Evolutionary conservation across 75 land plant genomes (phyloP), one percentile per base, ranked within the genome.

Genomic region (Sequoia sempervirens): DNA sequence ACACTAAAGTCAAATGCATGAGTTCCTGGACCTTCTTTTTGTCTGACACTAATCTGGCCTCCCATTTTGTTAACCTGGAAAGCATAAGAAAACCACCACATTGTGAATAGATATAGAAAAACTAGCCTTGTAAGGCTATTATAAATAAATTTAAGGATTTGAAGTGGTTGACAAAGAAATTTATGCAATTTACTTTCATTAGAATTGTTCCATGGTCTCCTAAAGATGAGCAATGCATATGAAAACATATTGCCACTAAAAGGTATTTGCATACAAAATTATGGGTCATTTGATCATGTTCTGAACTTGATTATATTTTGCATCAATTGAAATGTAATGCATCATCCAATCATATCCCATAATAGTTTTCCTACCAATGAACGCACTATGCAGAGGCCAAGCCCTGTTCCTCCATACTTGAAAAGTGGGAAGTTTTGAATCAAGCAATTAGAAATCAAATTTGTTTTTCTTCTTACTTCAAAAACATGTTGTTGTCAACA

Each of bases 351-450:
- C 9, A 40, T 75, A 23, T 75, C 46, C 23, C 45, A 28, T 45
- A 43, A n/a, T n/a, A 50, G 43, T 58, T 58, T 11, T 82, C 96
- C 83, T 83, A 93, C 95, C 92, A 95, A 80, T 37, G 94, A 91
- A 34, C 94, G 87, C 28, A 95, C 97, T 82, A 95, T 95, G 85
- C 92, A 92, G 38, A 95, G 88, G 37, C 97, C 97, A 84, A 95
- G 90, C n/a, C 97, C 97, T 78, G 97, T 93, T 40, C 97, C 97
- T 79, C 97, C 97, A 88, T 95, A 90, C 91, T 93, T 95, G 92
- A 81, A 86, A 69, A 81, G 20, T 34, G 85, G 26, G 18, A 32
- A 38, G 38, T 68, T 82, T 38, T 36, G 18, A 66, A 74, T 36
- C 34, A 84, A 83, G 30, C 34, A 36, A 37, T 81, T 64, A 10